Percentiles rank a stretch among this genome's conserved stretches.
phyloP scores from a whole-genome alignment of 768 basidiomycete species.

The Dentipellis sp. region DNA sequence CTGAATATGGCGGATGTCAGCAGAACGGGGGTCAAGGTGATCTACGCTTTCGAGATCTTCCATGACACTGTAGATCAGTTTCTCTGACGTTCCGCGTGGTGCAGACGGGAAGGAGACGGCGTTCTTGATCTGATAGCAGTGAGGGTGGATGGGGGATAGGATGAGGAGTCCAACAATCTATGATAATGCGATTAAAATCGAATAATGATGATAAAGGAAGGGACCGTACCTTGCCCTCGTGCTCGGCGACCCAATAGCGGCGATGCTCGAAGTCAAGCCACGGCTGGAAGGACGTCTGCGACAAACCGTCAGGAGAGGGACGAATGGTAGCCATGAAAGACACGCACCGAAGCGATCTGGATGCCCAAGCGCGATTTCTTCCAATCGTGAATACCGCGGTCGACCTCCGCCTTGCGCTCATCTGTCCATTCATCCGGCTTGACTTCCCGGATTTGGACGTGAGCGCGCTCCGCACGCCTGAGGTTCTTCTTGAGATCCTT shows the following conservation, averaged over 20 bases:
- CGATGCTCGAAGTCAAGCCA: conserved; percentile 49
- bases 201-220: background rate
- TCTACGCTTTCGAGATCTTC: conserved; percentile 25
- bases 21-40: background rate
- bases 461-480: conserved; percentile 44
- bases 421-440: conserved; percentile 29
- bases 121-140: conserved; percentile 48
- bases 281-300: conserved; percentile 36
- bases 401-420: conserved; percentile 36
- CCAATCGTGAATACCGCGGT: conserved; percentile 50
- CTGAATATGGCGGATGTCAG: background rate
- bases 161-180: conserved; percentile 41
- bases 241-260: conserved; percentile 45
- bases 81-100: conserved; percentile 45
- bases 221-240: conserved; percentile 14
- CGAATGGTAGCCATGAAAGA: no score
- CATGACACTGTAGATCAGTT: conserved; percentile 39
- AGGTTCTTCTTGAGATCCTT: conserved; percentile 58
- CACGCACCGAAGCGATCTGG: conserved; percentile 32
- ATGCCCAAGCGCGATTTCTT: conserved; percentile 40
- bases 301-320: background rate
- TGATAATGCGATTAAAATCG: background rate
- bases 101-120: conserved; percentile 43
- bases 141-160: conserved; percentile 34
- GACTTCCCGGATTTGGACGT: conserved; percentile 40